phyloP scores from a whole-genome alignment of 1,139 yeast genomes.

The Lodderomyces theae region DNA sequence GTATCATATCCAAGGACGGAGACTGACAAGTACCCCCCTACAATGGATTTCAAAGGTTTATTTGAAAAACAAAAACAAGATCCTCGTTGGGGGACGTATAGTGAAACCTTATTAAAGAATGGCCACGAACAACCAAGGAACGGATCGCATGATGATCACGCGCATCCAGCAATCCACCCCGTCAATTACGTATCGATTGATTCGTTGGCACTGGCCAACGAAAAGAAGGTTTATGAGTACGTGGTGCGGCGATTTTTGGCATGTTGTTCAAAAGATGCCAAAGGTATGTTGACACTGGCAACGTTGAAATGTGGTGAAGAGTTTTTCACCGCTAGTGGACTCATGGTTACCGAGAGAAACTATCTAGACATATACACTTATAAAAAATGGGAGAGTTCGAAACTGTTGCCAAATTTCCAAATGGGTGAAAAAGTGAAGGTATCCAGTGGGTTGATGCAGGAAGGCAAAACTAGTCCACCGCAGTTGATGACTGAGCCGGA shows the following conservation, averaged over 20 bases:
- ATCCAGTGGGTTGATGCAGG: conserved; percentile 54
- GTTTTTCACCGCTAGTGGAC: conserved; percentile 64
- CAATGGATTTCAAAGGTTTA: conserved; percentile 65
- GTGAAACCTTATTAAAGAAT: conserved; percentile 28
- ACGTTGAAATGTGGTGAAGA: conserved; percentile 78
- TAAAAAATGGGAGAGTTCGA: conserved; percentile 71
- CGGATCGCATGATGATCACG: conserved; percentile 87
- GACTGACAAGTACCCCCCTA: conserved; percentile 78
- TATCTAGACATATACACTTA: conserved; percentile 80
- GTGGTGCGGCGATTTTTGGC: conserved; percentile 86
- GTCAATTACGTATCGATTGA: conserved; percentile 47
- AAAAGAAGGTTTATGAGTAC: conserved; percentile 79
- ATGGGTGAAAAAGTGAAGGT: conserved; percentile 57
- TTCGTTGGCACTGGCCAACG: conserved; percentile 41
- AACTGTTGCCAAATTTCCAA: conserved; percentile 62
- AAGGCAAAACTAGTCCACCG: conserved; percentile 82
- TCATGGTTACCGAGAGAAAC: conserved; percentile 68
- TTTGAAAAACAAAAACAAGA: conserved; percentile 59
- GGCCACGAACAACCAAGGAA: conserved; percentile 61
- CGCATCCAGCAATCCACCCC: conserved; percentile 99
- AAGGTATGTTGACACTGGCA: conserved; percentile 66
- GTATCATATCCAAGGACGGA: conserved; percentile 97
- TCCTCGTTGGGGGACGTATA: conserved; percentile 49
- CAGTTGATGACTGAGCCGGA: conserved; percentile 86
- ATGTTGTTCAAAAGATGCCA: conserved; percentile 88